phyloP scores from a whole-genome alignment of 1,139 yeast genomes.

The Zygoascus sp. region DNA sequence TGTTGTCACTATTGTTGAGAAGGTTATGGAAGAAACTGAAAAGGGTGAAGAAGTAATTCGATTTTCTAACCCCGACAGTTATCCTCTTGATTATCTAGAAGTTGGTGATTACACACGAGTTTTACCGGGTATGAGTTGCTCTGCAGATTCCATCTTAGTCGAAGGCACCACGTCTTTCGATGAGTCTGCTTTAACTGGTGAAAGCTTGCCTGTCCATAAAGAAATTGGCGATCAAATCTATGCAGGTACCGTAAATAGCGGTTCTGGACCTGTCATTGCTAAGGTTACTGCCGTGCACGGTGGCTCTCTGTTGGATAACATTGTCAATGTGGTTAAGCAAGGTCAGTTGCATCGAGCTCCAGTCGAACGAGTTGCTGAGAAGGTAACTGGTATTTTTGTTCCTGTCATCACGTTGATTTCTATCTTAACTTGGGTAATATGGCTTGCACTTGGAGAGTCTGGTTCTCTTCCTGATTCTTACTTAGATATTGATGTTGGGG shows the following conservation, averaged over 20 bases:
- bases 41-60: slow-evolving; percentile 32
- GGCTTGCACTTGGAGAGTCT: slow-evolving; percentile 56
- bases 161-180: slow-evolving; percentile 59
- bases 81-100: slow-evolving; percentile 52
- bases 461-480: slow-evolving; percentile 53
- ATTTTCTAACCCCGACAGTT: slow-evolving; percentile 2
- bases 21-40: slow-evolving; percentile 1
- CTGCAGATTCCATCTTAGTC: slow-evolving; percentile 63
- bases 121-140: slow-evolving; percentile 66
- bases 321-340: slow-evolving; percentile 64
- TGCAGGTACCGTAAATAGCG: slow-evolving; percentile 68
- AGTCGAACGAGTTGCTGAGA: slow-evolving; percentile 66
- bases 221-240: slow-evolving; percentile 57
- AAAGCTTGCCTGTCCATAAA: slow-evolving; percentile 63
- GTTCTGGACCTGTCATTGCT: slow-evolving; percentile 51
- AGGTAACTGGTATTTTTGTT: slow-evolving; percentile 67
- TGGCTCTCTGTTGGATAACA: slow-evolving; percentile 63
- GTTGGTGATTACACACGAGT: slow-evolving; percentile 57
- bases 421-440: slow-evolving; percentile 58
- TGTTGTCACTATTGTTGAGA: slow-evolving; percentile 47
- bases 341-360: slow-evolving; percentile 75
- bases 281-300: slow-evolving; percentile 59
- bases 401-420: slow-evolving; percentile 63
- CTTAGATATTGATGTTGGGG: slow-evolving; percentile 62
- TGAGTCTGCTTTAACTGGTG: slow-evolving; percentile 78